phyloP scores from a whole-genome alignment of 306 rosid genomes.

The Dryas octopetala region DNA sequence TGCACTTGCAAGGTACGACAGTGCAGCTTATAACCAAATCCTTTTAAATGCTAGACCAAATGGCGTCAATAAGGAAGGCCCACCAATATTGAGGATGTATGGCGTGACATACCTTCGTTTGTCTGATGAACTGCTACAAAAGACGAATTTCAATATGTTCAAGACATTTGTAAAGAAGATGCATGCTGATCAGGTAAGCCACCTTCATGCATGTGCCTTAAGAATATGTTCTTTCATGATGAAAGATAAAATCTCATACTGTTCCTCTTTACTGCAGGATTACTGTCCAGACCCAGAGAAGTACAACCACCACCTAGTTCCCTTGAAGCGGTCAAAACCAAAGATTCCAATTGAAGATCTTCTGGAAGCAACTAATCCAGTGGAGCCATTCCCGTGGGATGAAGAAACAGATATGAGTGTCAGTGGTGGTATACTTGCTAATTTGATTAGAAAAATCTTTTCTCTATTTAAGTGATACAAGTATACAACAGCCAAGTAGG shows the following conservation, averaged over 20 bases:
- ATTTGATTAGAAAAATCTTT: slow-evolving; percentile 26
- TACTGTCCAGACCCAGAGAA: slow-evolving; percentile 50
- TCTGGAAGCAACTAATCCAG: slow-evolving; percentile 61
- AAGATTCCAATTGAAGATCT: slow-evolving; percentile 49
- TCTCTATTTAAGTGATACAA: slow-evolving; percentile 28
- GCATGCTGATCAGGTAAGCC: slow-evolving; percentile 85
- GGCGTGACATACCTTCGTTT: slow-evolving; percentile 84
- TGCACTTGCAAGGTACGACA: slow-evolving; percentile 73
- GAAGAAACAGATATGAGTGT: slow-evolving; percentile 63
- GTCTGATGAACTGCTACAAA: slow-evolving; percentile 48
- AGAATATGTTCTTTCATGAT: slow-evolving; percentile 4
- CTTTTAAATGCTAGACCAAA: slow-evolving; percentile 86
- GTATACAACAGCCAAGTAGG: slow-evolving; percentile 13
- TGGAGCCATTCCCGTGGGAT: slow-evolving; percentile 67
- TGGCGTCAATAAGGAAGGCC: slow-evolving; percentile 50
- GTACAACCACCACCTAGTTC: slow-evolving; percentile 50
- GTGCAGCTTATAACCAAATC: slow-evolving; percentile 68
- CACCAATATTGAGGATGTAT: slow-evolving; percentile 58
- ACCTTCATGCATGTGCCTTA: slow-evolving; percentile 16
- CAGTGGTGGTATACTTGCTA: slow-evolving; percentile 40
- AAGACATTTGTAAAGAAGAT: slow-evolving; percentile 73
- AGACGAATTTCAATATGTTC: slow-evolving; percentile 55
- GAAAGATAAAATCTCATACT: slow-evolving; percentile 9
- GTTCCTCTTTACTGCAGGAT: slow-evolving; percentile 41
- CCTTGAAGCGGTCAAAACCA: slow-evolving; percentile 58